Conservation (phyloP, 2,329 filamentous ascomycete species). For the Fusarium guadeloupense region DNA sequence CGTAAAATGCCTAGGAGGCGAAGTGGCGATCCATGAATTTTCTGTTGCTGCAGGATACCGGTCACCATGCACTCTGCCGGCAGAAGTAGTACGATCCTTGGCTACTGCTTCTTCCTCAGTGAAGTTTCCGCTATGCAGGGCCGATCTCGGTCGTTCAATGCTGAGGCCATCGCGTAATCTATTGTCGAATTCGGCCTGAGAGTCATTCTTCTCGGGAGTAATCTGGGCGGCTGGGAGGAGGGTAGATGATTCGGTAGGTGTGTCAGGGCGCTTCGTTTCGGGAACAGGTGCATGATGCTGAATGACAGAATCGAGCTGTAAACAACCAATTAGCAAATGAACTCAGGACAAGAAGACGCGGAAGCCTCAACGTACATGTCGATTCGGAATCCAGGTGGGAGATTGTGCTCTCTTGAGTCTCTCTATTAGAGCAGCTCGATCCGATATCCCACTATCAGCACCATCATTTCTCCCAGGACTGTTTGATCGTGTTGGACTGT, state of each 20-base stretch:
- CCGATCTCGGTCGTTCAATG: constrained; percentile 85
- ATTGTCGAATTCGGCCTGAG: constrained; percentile 45
- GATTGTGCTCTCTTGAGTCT: constrained; percentile 82
- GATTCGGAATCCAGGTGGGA: constrained; percentile 75
- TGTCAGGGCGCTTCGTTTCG: constrained; percentile 40
- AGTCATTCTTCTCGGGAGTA: constrained; percentile 49
- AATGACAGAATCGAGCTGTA: constrained; percentile 52
- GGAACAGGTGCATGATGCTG: constrained; percentile 34
- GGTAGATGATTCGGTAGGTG: constrained; percentile 50
- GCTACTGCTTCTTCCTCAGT: constrained; percentile 52
- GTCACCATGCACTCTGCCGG: constrained; percentile 10
- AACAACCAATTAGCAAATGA: constrained; percentile 15
- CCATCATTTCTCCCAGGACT: constrained; percentile 37
- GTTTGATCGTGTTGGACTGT: constrained; percentile 49
- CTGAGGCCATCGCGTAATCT: constrained; percentile 64
- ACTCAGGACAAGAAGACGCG: background rate
- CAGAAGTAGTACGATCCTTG: constrained; percentile 11
- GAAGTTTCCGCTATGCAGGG: constrained; percentile 74
- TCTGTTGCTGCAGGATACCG: constrained; percentile 35
- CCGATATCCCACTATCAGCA: constrained; percentile 54
- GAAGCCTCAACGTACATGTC: constrained; percentile 61
- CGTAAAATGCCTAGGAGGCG: constrained; percentile 62
- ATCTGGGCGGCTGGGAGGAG: constrained; percentile 59
- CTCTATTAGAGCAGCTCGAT: constrained; percentile 83
- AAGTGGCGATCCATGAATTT: constrained; percentile 62